Conservation (phyloP, 2,329 filamentous ascomycete species). For the Talaromyces marneffei region DNA sequence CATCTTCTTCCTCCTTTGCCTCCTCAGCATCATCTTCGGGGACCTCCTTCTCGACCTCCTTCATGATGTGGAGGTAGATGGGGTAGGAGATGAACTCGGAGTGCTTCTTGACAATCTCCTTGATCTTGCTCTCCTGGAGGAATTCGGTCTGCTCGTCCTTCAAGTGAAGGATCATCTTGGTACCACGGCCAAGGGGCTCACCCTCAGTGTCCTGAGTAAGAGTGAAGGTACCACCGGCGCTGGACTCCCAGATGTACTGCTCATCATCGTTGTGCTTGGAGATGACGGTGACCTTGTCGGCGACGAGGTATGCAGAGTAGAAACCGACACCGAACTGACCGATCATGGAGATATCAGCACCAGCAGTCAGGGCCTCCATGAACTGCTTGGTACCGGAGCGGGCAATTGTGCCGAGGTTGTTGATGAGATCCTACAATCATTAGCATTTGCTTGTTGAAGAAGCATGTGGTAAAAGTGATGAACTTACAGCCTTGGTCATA, state of each 20-base stretch:
- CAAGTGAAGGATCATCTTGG: slow-evolving; percentile 96
- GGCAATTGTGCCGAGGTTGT: slow-evolving; percentile 99
- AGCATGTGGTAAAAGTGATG: background rate
- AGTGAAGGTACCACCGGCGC: slow-evolving; percentile 94
- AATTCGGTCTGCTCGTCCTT: slow-evolving; percentile 99
- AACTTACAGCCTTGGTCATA: slow-evolving; percentile 98
- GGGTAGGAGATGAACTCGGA: slow-evolving; percentile 99
- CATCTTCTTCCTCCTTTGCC: slow-evolving; percentile 63
- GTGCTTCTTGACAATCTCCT: slow-evolving; percentile 99
- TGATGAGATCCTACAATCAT: slow-evolving; percentile 74
- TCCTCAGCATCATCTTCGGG: slow-evolving; percentile 89
- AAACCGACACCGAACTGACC: slow-evolving; percentile 99
- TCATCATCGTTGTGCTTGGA: slow-evolving; percentile 99
- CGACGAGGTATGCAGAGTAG: slow-evolving; percentile 99
- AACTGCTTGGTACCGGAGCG: slow-evolving; percentile 99
- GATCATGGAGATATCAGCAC: slow-evolving; percentile 99
- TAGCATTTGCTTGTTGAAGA: background rate
- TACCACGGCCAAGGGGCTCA: slow-evolving; percentile 85
- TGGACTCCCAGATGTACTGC: slow-evolving; percentile 99
- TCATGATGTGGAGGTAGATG: slow-evolving; percentile 98
- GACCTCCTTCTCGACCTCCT: slow-evolving; percentile 99
- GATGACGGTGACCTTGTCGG: slow-evolving; percentile 88
- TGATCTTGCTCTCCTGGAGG: slow-evolving; percentile 97
- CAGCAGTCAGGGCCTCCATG: slow-evolving; percentile 98
- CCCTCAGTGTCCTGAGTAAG: slow-evolving; percentile 86